These are phyloP conservation scores for Auriculariales sp. DNA, from an alignment of 768 basidiomycete genomes.

Conservation along the genomic window DNA sequence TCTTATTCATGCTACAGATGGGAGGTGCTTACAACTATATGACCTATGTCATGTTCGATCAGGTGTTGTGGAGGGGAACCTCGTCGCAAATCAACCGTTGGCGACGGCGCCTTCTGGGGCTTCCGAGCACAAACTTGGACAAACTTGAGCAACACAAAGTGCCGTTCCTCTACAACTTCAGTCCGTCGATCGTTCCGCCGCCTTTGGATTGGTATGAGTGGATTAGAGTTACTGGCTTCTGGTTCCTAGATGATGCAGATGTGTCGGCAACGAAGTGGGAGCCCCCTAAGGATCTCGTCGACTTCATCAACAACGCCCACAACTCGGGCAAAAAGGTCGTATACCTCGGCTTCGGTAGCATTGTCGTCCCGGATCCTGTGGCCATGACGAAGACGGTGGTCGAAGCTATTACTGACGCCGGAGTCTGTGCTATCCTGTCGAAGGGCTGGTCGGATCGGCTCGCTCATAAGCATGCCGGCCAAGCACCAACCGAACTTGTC, in stretches of 20 bases:
- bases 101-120: conserved; percentile 61
- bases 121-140: conserved; percentile 76
- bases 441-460: conserved; percentile 97
- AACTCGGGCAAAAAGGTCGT: conserved; percentile 73
- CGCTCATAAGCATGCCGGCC: conserved; percentile 43
- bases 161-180: conserved; percentile 96
- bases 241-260: conserved; percentile 91
- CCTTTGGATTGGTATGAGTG: conserved; percentile 98
- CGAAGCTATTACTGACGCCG: conserved; percentile 75
- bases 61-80: conserved; percentile 93
- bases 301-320: conserved; percentile 73
- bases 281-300: conserved; percentile 63
- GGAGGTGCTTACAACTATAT: neutral
- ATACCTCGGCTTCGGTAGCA: conserved; percentile 95
- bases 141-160: conserved; percentile 97
- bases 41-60: conserved; percentile 95
- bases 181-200: conserved; percentile 76
- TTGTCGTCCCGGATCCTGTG: conserved; percentile 90
- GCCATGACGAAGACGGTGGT: conserved; percentile 85
- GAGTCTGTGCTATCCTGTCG: conserved; percentile 83
- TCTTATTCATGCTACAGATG: too few relatives aligned
- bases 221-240: conserved; percentile 93
- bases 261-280: conserved; percentile 82
- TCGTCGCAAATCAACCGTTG: conserved; percentile 91
- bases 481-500: conserved; percentile 49